A percentile compares a stretch with the other conserved stretches of the same genome.
Conservation (phyloP, 176 grass and related monocot genomes). For the Bromus sterilis region DNA sequence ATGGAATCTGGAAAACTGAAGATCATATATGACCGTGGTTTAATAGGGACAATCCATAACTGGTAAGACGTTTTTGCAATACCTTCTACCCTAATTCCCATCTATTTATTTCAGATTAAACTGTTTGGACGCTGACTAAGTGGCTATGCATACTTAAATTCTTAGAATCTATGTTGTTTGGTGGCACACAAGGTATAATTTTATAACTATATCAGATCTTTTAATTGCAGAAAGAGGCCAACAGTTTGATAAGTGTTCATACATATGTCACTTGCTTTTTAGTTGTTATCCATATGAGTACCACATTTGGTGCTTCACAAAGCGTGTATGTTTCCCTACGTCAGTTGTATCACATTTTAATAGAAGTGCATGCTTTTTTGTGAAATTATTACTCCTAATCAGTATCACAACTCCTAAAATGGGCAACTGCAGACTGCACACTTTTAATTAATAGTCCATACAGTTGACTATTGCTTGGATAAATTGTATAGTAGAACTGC, state of each 20-base stretch:
- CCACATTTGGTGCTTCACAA: background rate
- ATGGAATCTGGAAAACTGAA: constrained; percentile 62
- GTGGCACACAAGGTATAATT: background rate
- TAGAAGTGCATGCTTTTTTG: background rate
- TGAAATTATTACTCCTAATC: background rate
- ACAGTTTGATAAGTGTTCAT: background rate
- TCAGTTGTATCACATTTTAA: too few relatives aligned
- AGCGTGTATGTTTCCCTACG: background rate
- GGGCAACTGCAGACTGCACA: background rate
- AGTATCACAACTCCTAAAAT: background rate
- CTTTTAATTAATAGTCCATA: background rate
- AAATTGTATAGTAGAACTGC: background rate
- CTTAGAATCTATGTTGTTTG: background rate
- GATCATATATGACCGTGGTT: constrained; percentile 73
- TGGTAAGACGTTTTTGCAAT: constrained; percentile 36
- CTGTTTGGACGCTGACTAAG: constrained; percentile 17
- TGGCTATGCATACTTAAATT: constrained; percentile 7
- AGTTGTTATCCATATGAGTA: background rate
- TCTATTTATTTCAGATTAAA: constrained; percentile 6
- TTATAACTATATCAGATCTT: background rate
- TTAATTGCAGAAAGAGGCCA: background rate
- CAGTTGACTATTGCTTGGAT: too few relatives aligned
- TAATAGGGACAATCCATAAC: constrained; percentile 62
- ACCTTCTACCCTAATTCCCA: background rate
- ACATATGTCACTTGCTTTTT: background rate